Evolutionary conservation across 805 yeast genomes (phyloP), one percentile per base, ranked within the genome.

Genomic region (Saturnispora sanitii): DNA sequence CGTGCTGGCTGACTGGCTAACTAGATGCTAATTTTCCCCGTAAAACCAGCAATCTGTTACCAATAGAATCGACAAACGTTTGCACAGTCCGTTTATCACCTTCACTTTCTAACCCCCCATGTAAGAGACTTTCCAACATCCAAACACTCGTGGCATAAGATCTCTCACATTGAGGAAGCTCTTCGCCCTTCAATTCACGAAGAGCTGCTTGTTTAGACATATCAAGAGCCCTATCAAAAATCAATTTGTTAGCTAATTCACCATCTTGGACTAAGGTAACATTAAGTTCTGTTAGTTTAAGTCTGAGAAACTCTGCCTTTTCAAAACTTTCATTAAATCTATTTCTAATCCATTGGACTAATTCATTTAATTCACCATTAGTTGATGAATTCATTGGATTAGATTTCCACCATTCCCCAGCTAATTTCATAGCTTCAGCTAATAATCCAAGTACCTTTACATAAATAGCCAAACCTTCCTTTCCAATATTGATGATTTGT

Each of bases 201-300:
- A 82, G 80, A 0, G 97, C 97, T 1, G 97, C 95, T 37, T 77
- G 77, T 51, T 94, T 75, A 2, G 95, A 83, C 67, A 88, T 84
- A 54, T 90, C 97, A 53, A 90, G 70, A 2, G 97, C 96, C 37
- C 97, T 70, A 52, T 92, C 96, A 61, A 90, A 92, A 20, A 88
- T 75, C 48, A 88, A 68, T 55, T 83, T 83, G 58, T 90, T 96
- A 3, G 94, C 70, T 6, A 78, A 68, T 40, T 55, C 52, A 21
- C 49, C 47, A 19, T 35, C 32, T 7, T 31, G 30, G 8, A 11
- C 8, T 13, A n/a, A 15, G 17, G 6, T 28, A n/a, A 22, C 28
- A 12, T 19, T 2, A 75, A 75, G 35, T 72, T 79, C 42, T 70
- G 70, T 27, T 75, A 59, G 51, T 75, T 70, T 35, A 42, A 75